phyloP scores from a whole-genome alignment of 2,329 filamentous ascomycete genomes.

The Aspergillus pseudonomiae region DNA sequence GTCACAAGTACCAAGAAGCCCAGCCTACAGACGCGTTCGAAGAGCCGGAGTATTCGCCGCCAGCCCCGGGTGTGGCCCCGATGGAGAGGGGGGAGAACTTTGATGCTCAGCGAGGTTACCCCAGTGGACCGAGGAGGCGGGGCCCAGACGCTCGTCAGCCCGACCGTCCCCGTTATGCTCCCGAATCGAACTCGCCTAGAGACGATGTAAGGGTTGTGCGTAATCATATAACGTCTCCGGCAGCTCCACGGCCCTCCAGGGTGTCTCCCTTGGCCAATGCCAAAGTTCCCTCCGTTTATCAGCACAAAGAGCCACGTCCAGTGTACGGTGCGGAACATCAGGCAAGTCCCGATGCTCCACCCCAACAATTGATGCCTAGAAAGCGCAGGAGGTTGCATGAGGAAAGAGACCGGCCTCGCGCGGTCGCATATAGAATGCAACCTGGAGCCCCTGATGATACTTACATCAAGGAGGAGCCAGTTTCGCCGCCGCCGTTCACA shows the following conservation, averaged over 20 bases:
- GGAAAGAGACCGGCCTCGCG: conserved; percentile 35
- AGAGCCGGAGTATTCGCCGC: conserved; percentile 53
- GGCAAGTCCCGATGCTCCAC: conserved; percentile 49
- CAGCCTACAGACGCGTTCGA: conserved; percentile 41
- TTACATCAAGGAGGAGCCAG: conserved; percentile 65
- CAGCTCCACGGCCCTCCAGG: conserved; percentile 75
- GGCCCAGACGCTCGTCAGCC: conserved; percentile 41
- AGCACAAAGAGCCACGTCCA: conserved; percentile 54
- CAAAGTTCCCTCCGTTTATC: conserved; percentile 57
- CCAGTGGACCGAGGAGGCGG: conserved; percentile 42
- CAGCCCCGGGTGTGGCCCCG: conserved; percentile 43
- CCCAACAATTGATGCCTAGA: conserved; percentile 49
- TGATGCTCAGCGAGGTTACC: conserved; percentile 26
- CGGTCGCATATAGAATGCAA: conserved; percentile 37
- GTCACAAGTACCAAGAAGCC: conserved; percentile 25
- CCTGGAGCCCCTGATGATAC: conserved; percentile 47
- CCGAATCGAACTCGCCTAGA: conserved; percentile 41
- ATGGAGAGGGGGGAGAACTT: conserved; percentile 32
- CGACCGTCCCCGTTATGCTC: conserved; percentile 45
- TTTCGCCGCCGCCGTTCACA: conserved; percentile 62
- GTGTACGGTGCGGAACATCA: conserved; percentile 36
- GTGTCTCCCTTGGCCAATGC: conserved; percentile 60
- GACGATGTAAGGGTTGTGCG: conserved; percentile 66
- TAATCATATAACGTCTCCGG: conserved; percentile 71
- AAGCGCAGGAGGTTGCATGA: conserved; percentile 56